A percentile compares a stretch with the other conserved stretches of the same genome.
Conservation (phyloP, 2,329 filamentous ascomycete species). For the Fusarium miscanthi region DNA sequence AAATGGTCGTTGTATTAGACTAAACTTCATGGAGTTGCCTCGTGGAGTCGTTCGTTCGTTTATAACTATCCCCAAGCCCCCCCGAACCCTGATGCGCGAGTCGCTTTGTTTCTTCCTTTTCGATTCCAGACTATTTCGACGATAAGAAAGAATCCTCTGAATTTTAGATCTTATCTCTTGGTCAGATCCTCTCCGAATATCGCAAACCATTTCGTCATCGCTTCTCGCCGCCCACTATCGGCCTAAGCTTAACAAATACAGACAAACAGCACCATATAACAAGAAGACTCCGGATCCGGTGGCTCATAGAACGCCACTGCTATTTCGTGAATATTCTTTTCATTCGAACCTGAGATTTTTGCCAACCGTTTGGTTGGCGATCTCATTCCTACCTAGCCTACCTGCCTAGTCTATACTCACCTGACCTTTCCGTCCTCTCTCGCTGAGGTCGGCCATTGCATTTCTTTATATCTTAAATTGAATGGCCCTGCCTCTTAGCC, state of each 20-base stretch:
- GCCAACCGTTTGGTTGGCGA: conserved; percentile 39
- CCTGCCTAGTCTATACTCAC: neutral
- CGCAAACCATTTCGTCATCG: conserved; percentile 35
- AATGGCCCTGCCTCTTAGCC: conserved; percentile 50
- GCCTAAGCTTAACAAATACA: conserved; percentile 17
- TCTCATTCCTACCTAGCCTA: conserved; percentile 18
- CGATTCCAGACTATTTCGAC: conserved; percentile 22
- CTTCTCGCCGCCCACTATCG: conserved; percentile 25
- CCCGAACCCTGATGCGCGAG: conserved; percentile 31
- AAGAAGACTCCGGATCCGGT: conserved; percentile 37
- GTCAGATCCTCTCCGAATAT: conserved; percentile 15
- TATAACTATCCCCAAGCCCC: conserved; percentile 39
- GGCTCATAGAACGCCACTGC: conserved; percentile 36
- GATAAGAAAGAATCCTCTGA: conserved; percentile 12
- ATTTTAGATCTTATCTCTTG: conserved; percentile 19
- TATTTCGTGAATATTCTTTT: conserved; percentile 22
- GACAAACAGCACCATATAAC: neutral
- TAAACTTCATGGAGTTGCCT: conserved; percentile 26
- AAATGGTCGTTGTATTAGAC: conserved; percentile 8
- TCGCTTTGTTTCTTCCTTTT: conserved; percentile 23
- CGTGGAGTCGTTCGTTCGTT: conserved; percentile 36
- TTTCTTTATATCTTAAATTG: conserved; percentile 34
- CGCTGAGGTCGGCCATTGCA: conserved; percentile 36
- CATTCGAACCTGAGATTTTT: conserved; percentile 19
- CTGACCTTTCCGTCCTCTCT: conserved; percentile 21